Evolutionary conservation across 2,329 filamentous ascomycete species (phyloP), one percentile per base, ranked within the genome.

Genomic region (Neoarthrinium moseri): DNA sequence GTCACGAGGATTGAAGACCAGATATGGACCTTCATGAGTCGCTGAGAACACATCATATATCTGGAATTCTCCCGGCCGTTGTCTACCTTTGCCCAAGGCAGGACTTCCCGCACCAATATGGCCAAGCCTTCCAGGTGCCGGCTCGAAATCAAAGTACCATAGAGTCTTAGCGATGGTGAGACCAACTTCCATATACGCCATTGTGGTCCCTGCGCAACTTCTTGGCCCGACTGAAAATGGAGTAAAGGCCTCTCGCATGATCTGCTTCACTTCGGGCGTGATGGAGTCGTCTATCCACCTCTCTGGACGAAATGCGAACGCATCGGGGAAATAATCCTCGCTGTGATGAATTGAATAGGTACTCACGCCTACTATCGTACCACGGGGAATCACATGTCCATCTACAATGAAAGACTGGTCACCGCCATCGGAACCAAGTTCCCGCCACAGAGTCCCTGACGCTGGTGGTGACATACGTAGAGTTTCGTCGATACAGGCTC

Each of bases 401-500:
- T 50, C 67, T 50, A 47, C 61, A 32, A 53, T 46, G n/a, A n/a
- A n/a, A 8, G 8, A 22, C n/a, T 3, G 3, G 4, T 35, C 33
- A 4, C n/a, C 7, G 15, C n/a, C 12, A 6, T 22, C 33, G n/a
- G n/a, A 11, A n/a, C n/a, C n/a, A 12, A 64, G 59, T 45, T 68
- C 60, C 10, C 70, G 51, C 44, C 57, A 51, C 38, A 71, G 45
- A 43, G 63, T 44, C 43, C 57, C 52, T 43, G 63, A 58, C 1
- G 70, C 66, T 0, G 72, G 66, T 4, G 75, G 72, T 3, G 68
- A 68, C 40, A 75, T 58, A 13, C 75, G 67, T 45, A 77, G 59
- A 0, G 67, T 58, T 53, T 78, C 74, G 33, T 76, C 67, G 32
- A 78, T 65, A 44, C 66, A 68, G 3, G 72, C 74, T 5, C 65